A percentile compares a stretch with the other conserved stretches of the same genome.
Evolutionary conservation across 257 asterid genomes (phyloP).

Genomic region (Ehretia macrophylla): DNA sequence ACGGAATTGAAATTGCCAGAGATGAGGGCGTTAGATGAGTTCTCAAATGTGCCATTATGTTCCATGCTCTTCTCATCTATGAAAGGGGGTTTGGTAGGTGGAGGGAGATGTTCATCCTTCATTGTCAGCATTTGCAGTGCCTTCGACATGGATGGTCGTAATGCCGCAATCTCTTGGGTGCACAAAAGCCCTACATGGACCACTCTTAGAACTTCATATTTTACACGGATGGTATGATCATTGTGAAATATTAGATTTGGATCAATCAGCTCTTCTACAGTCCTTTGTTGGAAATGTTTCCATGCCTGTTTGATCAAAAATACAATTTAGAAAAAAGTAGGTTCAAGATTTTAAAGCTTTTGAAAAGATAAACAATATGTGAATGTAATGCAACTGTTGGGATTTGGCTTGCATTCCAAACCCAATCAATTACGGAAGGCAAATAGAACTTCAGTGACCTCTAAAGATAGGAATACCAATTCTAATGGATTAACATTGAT

Average conservation of each 20-base stretch:
- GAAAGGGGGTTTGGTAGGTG: conserved; percentile 36
- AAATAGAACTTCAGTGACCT: too few species aligned
- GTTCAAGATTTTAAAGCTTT: background rate
- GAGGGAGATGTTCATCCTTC: conserved; percentile 29
- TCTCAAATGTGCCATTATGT: conserved; percentile 19
- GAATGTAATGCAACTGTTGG: too few species aligned
- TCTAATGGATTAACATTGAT: too few species aligned
- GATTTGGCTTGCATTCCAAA: too few species aligned
- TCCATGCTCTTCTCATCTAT: conserved; percentile 38
- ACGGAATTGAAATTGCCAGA: conserved; percentile 14
- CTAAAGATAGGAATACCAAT: too few species aligned
- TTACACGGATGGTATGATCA: conserved; percentile 13
- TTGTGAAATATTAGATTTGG: conserved; percentile 34
- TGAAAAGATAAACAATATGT: too few species aligned
- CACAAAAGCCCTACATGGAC: conserved; percentile 35
- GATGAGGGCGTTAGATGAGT: conserved; percentile 8
- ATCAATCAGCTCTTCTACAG: conserved; percentile 29
- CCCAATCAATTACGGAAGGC: too few species aligned
- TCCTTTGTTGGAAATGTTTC: conserved; percentile 28
- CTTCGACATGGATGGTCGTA: conserved; percentile 35
- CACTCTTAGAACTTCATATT: conserved; percentile 25
- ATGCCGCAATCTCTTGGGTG: conserved; percentile 28
- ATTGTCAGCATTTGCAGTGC: conserved; percentile 26
- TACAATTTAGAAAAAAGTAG: background rate
- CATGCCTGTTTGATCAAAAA: conserved; percentile 23